Conservation (phyloP, 2,329 filamentous ascomycete species). For the Fusarium sp. region DNA sequence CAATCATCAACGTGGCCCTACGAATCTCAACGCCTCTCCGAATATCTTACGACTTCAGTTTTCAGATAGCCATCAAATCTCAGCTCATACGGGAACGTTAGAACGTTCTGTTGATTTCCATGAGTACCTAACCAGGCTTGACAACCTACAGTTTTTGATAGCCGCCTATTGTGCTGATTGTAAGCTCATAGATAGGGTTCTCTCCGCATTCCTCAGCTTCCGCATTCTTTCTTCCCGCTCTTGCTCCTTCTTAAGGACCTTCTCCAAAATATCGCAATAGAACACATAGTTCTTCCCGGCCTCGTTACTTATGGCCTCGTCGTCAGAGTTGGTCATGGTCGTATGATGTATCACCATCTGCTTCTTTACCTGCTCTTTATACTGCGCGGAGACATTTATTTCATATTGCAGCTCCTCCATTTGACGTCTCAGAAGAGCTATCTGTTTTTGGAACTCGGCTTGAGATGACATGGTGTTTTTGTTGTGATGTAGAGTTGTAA, state of each 20-base stretch:
- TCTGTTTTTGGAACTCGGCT: not conserved
- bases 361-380: not conserved
- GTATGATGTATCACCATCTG: too few species aligned
- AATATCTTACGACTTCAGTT: not conserved
- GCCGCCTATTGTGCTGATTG: rapidly evolving
- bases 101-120: rapidly evolving
- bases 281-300: not conserved
- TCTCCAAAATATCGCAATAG: rapidly evolving
- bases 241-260: rapidly evolving
- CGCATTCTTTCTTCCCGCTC: not conserved
- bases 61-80: not conserved
- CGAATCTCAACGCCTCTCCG: too few species aligned
- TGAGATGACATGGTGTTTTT: not conserved
- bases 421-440: rapidly evolving
- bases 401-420: not conserved
- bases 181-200: not conserved
- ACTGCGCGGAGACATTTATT: rapidly evolving
- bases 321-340: too few species aligned
- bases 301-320: not conserved
- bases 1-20: too few species aligned
- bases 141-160: rapidly evolving
- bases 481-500: not conserved
- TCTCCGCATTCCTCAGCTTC: not conserved
- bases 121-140: rapidly evolving
- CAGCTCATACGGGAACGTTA: rapidly evolving